Conservation (phyloP, 306 rosid genomes). For the Echinosophora koreensis region DNA sequence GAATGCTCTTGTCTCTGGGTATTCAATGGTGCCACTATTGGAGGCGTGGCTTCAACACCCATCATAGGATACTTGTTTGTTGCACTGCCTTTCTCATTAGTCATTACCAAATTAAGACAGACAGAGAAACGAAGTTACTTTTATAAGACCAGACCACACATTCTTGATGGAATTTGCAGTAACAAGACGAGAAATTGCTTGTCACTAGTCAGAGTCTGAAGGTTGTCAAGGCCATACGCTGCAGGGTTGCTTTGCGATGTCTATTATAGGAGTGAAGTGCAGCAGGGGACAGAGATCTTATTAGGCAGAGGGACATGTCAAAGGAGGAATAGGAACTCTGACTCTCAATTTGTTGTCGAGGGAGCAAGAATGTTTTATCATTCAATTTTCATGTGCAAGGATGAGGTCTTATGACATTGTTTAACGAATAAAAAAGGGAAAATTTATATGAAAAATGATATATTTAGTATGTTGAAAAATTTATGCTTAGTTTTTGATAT, state of each 20-base stretch:
- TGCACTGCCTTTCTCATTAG: slow-evolving; percentile 19
- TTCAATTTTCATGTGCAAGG: too few relatives aligned
- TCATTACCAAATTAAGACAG: background rate
- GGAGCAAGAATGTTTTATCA: background rate
- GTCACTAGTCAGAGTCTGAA: background rate
- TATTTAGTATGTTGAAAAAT: too few relatives aligned
- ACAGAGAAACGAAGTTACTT: slow-evolving; percentile 16
- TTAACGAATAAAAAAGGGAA: too few relatives aligned
- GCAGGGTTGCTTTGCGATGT: slow-evolving; percentile 8
- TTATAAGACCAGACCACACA: background rate
- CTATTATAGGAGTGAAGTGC: background rate
- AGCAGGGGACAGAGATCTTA: slow-evolving; percentile 24
- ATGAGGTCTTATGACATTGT: too few relatives aligned
- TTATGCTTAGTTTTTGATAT: too few relatives aligned
- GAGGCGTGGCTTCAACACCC: slow-evolving; percentile 48
- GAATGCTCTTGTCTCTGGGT: slow-evolving; percentile 62
- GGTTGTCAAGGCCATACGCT: background rate
- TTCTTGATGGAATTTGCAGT: background rate
- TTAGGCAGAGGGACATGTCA: slow-evolving; percentile 34
- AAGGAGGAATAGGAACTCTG: slow-evolving; percentile 14
- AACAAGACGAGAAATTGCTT: background rate
- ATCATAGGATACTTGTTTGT: slow-evolving; percentile 24
- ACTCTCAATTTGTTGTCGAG: background rate
- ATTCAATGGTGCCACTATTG: slow-evolving; percentile 53
- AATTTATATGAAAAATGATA: too few relatives aligned